Evolutionary conservation across 257 asterid genomes (phyloP).

Genomic region (Fraxinus anomala): DNA sequence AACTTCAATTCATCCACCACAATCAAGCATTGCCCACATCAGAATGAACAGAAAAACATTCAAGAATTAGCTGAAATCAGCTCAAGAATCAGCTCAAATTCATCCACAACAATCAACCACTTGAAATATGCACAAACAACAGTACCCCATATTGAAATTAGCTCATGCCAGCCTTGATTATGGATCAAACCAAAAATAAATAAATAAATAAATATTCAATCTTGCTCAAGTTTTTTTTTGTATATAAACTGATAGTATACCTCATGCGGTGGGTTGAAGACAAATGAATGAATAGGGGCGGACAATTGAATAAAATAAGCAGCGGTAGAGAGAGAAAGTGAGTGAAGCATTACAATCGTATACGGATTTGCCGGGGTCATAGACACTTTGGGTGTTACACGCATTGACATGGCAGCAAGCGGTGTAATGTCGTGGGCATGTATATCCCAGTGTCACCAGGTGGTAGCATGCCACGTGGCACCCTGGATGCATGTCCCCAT

Average conservation of each 20-base stretch:
- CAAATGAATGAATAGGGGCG: conserved; percentile 41
- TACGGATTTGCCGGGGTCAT: conserved; percentile 68
- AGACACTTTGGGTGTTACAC: conserved; percentile 51
- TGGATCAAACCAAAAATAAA: conserved; percentile 43
- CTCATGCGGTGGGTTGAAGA: conserved; percentile 36
- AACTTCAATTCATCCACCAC: conserved; percentile 33
- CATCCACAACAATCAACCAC: too few species aligned
- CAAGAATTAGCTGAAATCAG: conserved; percentile 51
- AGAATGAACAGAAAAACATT: conserved; percentile 31
- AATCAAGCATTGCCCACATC: conserved; percentile 36
- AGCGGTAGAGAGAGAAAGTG: conserved; percentile 38
- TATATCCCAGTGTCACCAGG: conserved; percentile 55
- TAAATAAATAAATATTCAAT: conserved; percentile 26
- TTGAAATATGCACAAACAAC: conserved; percentile 26
- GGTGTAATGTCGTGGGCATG: conserved; percentile 43
- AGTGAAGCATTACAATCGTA: conserved; percentile 40
- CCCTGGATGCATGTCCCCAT: conserved; percentile 49
- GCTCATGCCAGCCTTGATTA: conserved; percentile 42
- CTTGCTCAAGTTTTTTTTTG: conserved; percentile 16
- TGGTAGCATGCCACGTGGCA: conserved; percentile 59
- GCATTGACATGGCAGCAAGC: conserved; percentile 50
- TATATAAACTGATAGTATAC: conserved; percentile 28
- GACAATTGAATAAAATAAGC: conserved; percentile 43
- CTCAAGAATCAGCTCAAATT: conserved; percentile 15
- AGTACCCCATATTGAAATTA: conserved; percentile 35